A percentile compares a stretch with the other conserved stretches of the same genome.
These are phyloP conservation scores for Xerophyta viscosa DNA, from an alignment of 106 monocot genomes.

Conservation along the genomic window DNA sequence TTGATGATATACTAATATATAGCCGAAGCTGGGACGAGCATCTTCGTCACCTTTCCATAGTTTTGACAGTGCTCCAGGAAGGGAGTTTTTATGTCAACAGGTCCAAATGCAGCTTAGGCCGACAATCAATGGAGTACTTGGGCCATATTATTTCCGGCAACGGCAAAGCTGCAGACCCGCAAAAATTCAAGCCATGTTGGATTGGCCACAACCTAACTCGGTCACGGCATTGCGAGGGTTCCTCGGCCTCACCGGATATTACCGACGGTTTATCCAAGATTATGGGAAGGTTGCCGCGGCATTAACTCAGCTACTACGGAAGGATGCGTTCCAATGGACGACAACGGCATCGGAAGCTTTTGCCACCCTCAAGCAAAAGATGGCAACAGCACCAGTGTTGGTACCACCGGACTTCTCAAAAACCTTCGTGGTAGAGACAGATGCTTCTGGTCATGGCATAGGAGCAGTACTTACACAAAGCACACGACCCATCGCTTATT, in stretches of 20 bases:
- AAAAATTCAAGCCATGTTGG: neutral
- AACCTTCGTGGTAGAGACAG: neutral
- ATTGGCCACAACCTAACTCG: neutral
- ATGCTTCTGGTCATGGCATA: no score
- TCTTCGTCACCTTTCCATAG: neutral
- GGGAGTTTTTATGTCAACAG: neutral
- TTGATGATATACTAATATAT: neutral
- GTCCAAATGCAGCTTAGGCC: neutral
- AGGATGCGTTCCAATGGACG: neutral
- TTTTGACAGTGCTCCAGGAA: neutral
- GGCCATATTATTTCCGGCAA: neutral
- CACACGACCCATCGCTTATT: neutral
- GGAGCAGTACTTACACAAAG: neutral
- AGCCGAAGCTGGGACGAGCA: neutral
- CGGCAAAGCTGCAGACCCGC: neutral
- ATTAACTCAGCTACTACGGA: neutral
- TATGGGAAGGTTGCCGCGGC: neutral
- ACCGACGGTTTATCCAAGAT: neutral
- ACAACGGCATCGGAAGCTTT: no score
- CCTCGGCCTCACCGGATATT: neutral
- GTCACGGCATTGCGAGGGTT: neutral
- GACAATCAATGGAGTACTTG: neutral
- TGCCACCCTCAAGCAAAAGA: no score
- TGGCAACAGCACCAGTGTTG: conserved; percentile 1
- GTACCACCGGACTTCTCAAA: neutral